phyloP scores from a whole-genome alignment of 2,329 filamentous ascomycete genomes.

The Arthroderma uncinatum region DNA sequence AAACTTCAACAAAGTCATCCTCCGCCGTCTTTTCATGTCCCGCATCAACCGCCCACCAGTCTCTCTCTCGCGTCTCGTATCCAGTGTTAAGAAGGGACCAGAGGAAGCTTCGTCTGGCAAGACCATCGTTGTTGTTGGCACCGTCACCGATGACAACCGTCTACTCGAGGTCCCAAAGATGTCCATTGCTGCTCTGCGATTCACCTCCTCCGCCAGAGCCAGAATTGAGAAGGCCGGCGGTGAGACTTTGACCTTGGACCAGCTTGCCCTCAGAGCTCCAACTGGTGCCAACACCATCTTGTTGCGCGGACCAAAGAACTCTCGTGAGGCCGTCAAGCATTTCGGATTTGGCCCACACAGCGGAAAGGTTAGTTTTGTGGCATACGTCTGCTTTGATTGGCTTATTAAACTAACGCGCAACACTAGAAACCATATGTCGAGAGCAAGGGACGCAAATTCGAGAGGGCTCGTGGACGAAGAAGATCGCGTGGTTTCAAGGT shows the following conservation, averaged over 20 bases:
- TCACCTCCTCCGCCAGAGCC: slow-evolving; percentile 91
- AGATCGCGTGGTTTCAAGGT: slow-evolving; percentile 99
- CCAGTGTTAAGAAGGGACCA: slow-evolving; percentile 40
- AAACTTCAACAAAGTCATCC: slow-evolving; percentile 97
- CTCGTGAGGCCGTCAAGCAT: slow-evolving; percentile 96
- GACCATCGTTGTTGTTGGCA: slow-evolving; percentile 88
- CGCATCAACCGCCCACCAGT: slow-evolving; percentile 95
- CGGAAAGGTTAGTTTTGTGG: slow-evolving; percentile 63
- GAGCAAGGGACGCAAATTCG: slow-evolving; percentile 99
- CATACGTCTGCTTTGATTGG: neutral
- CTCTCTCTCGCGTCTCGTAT: slow-evolving; percentile 79
- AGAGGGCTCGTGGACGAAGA: slow-evolving; percentile 97
- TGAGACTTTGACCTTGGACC: slow-evolving; percentile 90
- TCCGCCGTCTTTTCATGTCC: slow-evolving; percentile 96
- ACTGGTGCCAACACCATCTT: slow-evolving; percentile 96
- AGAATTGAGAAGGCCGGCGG: slow-evolving; percentile 88
- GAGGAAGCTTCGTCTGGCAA: slow-evolving; percentile 53
- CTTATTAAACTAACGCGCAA: slow-evolving; percentile 6
- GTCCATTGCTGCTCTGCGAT: slow-evolving; percentile 84
- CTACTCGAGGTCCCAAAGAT: slow-evolving; percentile 83
- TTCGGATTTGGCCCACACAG: slow-evolving; percentile 97
- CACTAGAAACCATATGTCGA: slow-evolving; percentile 83
- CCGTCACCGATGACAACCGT: slow-evolving; percentile 96
- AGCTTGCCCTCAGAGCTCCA: slow-evolving; percentile 88
- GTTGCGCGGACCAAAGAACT: slow-evolving; percentile 95